These are phyloP conservation scores for Chlorella sp. DNA, from an alignment of 139 green algal species.

Conservation along the genomic window DNA sequence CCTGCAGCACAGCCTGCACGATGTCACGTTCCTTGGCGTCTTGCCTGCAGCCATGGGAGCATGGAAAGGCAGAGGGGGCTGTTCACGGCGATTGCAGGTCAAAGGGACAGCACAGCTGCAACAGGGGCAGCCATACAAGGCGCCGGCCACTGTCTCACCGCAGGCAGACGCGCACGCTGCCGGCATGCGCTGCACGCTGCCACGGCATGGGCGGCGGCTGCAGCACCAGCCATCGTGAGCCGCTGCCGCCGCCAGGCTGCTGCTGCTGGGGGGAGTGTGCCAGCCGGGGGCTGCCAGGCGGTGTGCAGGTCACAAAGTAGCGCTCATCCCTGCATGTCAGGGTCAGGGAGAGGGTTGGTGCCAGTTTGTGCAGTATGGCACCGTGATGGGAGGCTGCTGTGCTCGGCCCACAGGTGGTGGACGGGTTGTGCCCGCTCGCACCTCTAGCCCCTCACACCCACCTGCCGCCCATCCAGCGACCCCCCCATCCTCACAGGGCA, in stretches of 20 bases:
- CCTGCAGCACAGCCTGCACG: constrained; percentile 68
- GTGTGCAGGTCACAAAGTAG: constrained; percentile 25
- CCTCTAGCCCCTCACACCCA: background rate
- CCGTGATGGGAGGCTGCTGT: too few relatives aligned
- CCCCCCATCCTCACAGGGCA: too few relatives aligned
- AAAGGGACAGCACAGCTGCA: too few relatives aligned
- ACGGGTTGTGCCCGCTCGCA: background rate
- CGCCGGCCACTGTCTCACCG: background rate
- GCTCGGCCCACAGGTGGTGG: too few relatives aligned
- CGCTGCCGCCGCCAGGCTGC: background rate
- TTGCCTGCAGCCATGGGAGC: constrained; percentile 5
- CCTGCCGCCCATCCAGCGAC: too few relatives aligned
- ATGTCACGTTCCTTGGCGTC: constrained; percentile 53
- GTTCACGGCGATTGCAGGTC: too few relatives aligned
- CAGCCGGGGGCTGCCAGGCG: background rate
- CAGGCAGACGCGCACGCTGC: constrained; percentile 25
- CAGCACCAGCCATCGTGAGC: background rate
- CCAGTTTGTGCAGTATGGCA: too few relatives aligned
- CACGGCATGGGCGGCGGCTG: background rate
- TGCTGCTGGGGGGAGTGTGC: background rate
- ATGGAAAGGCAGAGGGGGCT: background rate
- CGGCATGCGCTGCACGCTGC: background rate
- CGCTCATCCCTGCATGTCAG: background rate
- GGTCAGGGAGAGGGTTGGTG: too few relatives aligned
- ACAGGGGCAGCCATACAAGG: background rate